phyloP scores from a whole-genome alignment of 2,329 filamentous ascomycete species.

The Chaetomium globosum region DNA sequence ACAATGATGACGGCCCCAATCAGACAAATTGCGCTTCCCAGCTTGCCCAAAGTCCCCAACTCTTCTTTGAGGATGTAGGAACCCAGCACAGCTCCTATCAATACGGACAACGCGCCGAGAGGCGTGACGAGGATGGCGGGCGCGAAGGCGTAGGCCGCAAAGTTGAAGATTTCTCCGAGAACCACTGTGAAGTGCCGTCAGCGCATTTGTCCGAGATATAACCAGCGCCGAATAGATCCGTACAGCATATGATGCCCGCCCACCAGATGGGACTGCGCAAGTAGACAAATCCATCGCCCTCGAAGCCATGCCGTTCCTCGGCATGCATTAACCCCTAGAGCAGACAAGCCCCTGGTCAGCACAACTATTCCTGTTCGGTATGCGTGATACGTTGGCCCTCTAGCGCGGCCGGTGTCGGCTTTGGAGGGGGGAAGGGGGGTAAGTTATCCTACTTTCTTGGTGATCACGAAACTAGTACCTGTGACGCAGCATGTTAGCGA shows the following conservation, averaged over 20 bases:
- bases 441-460: conserved; percentile 76
- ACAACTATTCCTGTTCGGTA: conserved; percentile 12
- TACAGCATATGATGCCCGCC: conserved; percentile 88
- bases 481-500: conserved; percentile 20
- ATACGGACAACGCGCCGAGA: conserved; percentile 86
- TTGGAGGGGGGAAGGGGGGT: background rate
- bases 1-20: conserved; percentile 97
- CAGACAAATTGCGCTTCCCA: conserved; percentile 94
- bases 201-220: conserved; percentile 2
- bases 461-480: conserved; percentile 98
- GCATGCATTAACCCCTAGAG: conserved; percentile 82
- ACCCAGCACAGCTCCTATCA: conserved; percentile 92
- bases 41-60: conserved; percentile 85
- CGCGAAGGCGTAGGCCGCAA: conserved; percentile 96
- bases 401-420: conserved; percentile 7
- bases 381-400: background rate
- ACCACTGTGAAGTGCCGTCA: conserved; percentile 64
- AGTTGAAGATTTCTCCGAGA: conserved; percentile 92
- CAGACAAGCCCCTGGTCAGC: conserved; percentile 33
- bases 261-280: conserved; percentile 96
- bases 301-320: conserved; percentile 88
- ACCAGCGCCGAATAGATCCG: conserved; percentile 41
- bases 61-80: conserved; percentile 93
- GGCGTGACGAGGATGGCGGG: conserved; percentile 98
- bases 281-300: conserved; percentile 94